A percentile compares a stretch with the other conserved stretches of the same genome.
phyloP scores from a whole-genome alignment of 2,329 filamentous ascomycete genomes.

The Penicillium sp. region DNA sequence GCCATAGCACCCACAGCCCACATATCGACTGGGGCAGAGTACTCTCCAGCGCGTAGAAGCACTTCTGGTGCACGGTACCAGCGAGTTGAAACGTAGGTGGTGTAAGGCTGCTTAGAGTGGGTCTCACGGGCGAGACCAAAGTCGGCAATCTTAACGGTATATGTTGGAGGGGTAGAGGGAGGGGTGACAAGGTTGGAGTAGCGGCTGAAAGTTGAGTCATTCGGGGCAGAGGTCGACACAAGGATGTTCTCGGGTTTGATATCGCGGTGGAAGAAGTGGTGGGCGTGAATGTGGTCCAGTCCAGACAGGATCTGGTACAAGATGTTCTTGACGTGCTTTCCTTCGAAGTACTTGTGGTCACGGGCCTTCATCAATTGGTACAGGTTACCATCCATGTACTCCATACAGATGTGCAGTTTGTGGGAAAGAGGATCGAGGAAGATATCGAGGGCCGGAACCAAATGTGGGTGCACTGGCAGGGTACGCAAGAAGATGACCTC shows the following conservation, averaged over 20 bases:
- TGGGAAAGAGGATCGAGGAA: constrained; percentile 95
- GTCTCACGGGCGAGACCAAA: constrained; percentile 97
- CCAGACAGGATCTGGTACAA: constrained; percentile 96
- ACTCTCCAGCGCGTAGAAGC: constrained; percentile 87
- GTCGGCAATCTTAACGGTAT: constrained; percentile 97
- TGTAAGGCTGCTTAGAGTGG: constrained; percentile 93
- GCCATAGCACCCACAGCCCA: constrained; percentile 99
- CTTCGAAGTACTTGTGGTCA: constrained; percentile 91
- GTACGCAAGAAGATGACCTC: constrained; percentile 96
- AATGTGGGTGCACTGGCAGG: constrained; percentile 80
- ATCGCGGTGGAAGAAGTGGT: constrained; percentile 97
- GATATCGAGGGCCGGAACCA: constrained; percentile 97
- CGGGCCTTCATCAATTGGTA: constrained; percentile 99
- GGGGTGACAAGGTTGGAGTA: constrained; percentile 94
- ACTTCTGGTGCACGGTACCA: constrained; percentile 97
- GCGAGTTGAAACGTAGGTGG: constrained; percentile 95
- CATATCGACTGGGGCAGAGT: constrained; percentile 96
- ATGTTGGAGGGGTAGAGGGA: constrained; percentile 87
- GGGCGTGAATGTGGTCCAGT: constrained; percentile 93
- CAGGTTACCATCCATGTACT: constrained; percentile 99
- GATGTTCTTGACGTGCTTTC: constrained; percentile 92
- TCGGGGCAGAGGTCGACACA: constrained; percentile 83
- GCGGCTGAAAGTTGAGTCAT: constrained; percentile 86
- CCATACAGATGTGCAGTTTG: constrained; percentile 97
- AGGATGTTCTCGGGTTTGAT: constrained; percentile 99